Base-by-base conservation (phyloP, 441 rosid genomes). In the Flueggea neowawraea region DNA sequence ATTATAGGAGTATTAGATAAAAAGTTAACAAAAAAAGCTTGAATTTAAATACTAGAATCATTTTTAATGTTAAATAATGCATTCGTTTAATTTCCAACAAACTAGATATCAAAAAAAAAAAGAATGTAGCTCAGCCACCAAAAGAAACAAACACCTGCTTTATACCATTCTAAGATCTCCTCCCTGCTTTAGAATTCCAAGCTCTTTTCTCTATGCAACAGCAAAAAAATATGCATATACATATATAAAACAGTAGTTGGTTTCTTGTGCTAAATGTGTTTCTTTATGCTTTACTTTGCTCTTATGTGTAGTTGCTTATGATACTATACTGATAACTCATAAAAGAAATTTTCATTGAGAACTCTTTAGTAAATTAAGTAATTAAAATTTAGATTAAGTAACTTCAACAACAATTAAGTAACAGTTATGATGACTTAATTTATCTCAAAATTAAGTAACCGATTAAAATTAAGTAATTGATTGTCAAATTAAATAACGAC, bases 61-160 rank as follows among this genome's bases (percentile, higher is more conserved):
- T 5, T 36, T 33, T 36, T 5, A 36, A 4, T 4, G 9, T 8
- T 5, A 36, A 36, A 36, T 36, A 36, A 36, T 36, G 41, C 41
- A 36, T 36, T 22, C 2, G 4, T 36, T 36, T 36, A 5, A 36
- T 36, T 8, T 36, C 7, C 9, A 36, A 8, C 4, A 8, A 36
- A 36, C 41, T 36, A 47, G 14, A 47, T 10, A 10, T 12, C 7
- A 14, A 47, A 47, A 14, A 12, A 43, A 43, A 43, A 43, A 43
- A 43, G 50, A 47, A 0, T 10, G 12, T 10, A 36, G 1, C 41
- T 36, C 41, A 36, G 6, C 4, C 41, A 10, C 14, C 50, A 47
- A 43, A 43, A 51, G 9, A 81, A 90, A 82, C 78, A 82, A 85
- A 81, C 88, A 53, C 83, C 66, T 73, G 82, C 92, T 91, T 91